phyloP scores from a whole-genome alignment of 2,329 filamentous ascomycete species.

The Paecilomyces sp. region DNA sequence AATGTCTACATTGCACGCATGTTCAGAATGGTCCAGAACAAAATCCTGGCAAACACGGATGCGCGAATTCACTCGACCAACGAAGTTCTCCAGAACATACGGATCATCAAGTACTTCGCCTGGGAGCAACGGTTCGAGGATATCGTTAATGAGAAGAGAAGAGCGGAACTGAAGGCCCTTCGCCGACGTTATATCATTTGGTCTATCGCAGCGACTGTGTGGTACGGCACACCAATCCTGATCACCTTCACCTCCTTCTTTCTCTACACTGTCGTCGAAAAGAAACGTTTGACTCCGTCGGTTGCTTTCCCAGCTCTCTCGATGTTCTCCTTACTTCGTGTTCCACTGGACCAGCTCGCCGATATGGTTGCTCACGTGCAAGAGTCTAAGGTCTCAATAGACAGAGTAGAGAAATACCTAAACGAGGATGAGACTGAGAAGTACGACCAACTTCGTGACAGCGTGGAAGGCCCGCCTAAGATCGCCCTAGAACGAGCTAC shows the following conservation, averaged over 20 bases:
- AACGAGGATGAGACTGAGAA: slow-evolving; percentile 94
- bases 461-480: slow-evolving; percentile 61
- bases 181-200: slow-evolving; percentile 82
- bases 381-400: slow-evolving; percentile 92
- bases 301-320: slow-evolving; percentile 94
- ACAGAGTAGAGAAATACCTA: slow-evolving; percentile 91
- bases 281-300: slow-evolving; percentile 82
- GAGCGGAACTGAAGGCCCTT: slow-evolving; percentile 67
- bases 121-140: slow-evolving; percentile 90
- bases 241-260: slow-evolving; percentile 97
- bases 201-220: slow-evolving; percentile 85
- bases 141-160: slow-evolving; percentile 82
- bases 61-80: slow-evolving; percentile 95
- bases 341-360: slow-evolving; percentile 89
- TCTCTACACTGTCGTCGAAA: slow-evolving; percentile 82
- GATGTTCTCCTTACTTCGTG: slow-evolving; percentile 85
- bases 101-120: slow-evolving; percentile 98
- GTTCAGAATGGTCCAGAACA: slow-evolving; percentile 80
- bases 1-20: slow-evolving; percentile 83
- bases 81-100: slow-evolving; percentile 92
- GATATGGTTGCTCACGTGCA: slow-evolving; percentile 99
- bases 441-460: slow-evolving; percentile 71
- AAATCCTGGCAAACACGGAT: slow-evolving; percentile 87
- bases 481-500: slow-evolving; percentile 83
- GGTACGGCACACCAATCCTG: slow-evolving; percentile 90